Percentiles rank a stretch among this genome's conserved stretches.
Conservation (phyloP, 2,329 filamentous ascomycete species). For the Chaetomiaceae sp. region DNA sequence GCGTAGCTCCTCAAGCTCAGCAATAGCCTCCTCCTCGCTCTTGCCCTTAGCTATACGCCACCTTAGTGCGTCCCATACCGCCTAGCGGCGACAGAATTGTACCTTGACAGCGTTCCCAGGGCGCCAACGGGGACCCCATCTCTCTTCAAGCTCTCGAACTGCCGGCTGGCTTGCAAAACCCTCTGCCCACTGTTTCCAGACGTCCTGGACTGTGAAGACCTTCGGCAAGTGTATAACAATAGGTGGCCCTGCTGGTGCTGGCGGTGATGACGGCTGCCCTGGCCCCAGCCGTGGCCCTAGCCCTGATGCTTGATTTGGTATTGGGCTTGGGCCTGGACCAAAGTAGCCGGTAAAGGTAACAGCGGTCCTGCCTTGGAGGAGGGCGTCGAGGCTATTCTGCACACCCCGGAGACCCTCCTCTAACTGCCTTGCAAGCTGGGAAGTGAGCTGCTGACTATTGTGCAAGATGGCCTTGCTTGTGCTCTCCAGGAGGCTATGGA, state of each 20-base stretch:
- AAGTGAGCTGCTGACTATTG: neutral
- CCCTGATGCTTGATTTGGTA: neutral
- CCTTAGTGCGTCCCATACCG: neutral
- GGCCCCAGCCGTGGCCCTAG: neutral
- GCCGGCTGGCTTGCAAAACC: neutral
- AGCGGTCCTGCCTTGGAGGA: neutral
- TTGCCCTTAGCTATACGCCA: neutral
- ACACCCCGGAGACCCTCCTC: neutral
- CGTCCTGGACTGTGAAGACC: neutral
- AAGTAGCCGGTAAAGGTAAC: neutral
- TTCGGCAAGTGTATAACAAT: neutral
- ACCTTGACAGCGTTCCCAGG: neutral
- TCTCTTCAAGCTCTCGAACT: neutral
- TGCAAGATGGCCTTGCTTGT: neutral
- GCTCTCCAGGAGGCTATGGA: neutral
- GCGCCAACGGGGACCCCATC: neutral
- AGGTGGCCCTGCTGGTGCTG: neutral
- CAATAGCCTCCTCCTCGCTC: constrained; percentile 1
- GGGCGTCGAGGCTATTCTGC: neutral
- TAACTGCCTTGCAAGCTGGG: neutral
- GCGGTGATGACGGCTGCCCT: neutral
- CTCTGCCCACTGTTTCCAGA: neutral
- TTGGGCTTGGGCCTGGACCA: neutral
- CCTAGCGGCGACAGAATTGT: neutral
- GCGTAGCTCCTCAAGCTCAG: neutral